These are phyloP conservation scores for Leonotis leonurus DNA, from an alignment of 257 asterid species.

Conservation along the genomic window DNA sequence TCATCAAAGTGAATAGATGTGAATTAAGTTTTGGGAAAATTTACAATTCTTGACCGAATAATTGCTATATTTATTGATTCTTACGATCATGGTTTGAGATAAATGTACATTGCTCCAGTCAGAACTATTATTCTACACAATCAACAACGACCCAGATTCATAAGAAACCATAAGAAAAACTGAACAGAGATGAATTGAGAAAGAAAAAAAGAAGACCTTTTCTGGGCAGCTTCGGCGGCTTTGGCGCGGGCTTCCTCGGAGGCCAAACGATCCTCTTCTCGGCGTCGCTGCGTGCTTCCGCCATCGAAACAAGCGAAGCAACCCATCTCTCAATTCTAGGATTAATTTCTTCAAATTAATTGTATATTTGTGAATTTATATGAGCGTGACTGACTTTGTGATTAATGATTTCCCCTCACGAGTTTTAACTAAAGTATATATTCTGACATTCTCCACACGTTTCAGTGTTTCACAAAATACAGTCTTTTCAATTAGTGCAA, in stretches of 20 bases:
- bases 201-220: slow-evolving; percentile 34
- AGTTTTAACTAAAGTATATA: neutral
- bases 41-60: neutral
- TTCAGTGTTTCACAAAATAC: no score
- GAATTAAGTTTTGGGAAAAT: neutral
- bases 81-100: neutral
- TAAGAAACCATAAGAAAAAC: neutral
- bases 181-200: neutral
- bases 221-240: slow-evolving; percentile 94
- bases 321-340: slow-evolving; percentile 35
- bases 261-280: slow-evolving; percentile 75
- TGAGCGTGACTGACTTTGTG: neutral
- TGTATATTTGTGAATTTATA: neutral
- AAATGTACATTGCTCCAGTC: neutral
- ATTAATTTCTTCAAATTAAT: neutral
- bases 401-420: neutral
- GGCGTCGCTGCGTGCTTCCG: slow-evolving; percentile 60
- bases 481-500: no score
- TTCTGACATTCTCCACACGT: slow-evolving; percentile 7
- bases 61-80: neutral
- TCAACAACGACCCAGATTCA: neutral
- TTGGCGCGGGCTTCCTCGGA: slow-evolving; percentile 73
- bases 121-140: slow-evolving; percentile 13
- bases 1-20: no score
- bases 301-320: slow-evolving; percentile 86